Conservation (phyloP, 2,329 filamentous ascomycete genomes). For the Conoideocrella luteorostrata region DNA sequence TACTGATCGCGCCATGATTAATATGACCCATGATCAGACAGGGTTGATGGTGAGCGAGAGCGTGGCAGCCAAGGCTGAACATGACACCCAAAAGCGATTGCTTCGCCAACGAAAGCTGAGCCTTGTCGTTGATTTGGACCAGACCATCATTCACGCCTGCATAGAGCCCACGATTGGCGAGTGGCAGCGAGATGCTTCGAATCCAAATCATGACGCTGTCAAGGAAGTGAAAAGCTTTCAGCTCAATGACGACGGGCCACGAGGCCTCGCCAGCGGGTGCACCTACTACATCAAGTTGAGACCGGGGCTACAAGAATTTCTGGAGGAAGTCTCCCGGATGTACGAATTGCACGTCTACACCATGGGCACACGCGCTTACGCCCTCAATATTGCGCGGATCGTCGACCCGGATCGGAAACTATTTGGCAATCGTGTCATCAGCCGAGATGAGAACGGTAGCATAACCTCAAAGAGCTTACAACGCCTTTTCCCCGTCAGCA, state of each 20-base stretch:
- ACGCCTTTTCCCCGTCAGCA: slow-evolving; percentile 89
- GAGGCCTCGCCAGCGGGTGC: slow-evolving; percentile 62
- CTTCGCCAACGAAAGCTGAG: slow-evolving; percentile 78
- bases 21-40: slow-evolving; percentile 90
- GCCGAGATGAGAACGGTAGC: slow-evolving; percentile 92
- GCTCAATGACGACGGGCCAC: slow-evolving; percentile 75
- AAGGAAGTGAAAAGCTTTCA: slow-evolving; percentile 86
- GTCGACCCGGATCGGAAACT: slow-evolving; percentile 85
- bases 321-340: slow-evolving; percentile 67
- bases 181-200: slow-evolving; percentile 83
- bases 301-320: slow-evolving; percentile 75
- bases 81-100: slow-evolving; percentile 78
- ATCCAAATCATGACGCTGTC: slow-evolving; percentile 86
- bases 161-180: slow-evolving; percentile 95
- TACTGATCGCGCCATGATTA: slow-evolving; percentile 81
- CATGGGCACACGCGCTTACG: slow-evolving; percentile 97
- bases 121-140: slow-evolving; percentile 92
- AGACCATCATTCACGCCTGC: slow-evolving; percentile 97
- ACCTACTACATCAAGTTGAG: slow-evolving; percentile 99
- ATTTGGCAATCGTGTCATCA: slow-evolving; percentile 92
- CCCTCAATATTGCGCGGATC: slow-evolving; percentile 82
- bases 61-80: slow-evolving; percentile 76
- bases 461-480: slow-evolving; percentile 86
- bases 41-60: slow-evolving; percentile 76
- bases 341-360: slow-evolving; percentile 98